These are phyloP conservation scores for Boletus vinaceobasis DNA, from an alignment of 768 basidiomycete genomes.

Conservation along the genomic window DNA sequence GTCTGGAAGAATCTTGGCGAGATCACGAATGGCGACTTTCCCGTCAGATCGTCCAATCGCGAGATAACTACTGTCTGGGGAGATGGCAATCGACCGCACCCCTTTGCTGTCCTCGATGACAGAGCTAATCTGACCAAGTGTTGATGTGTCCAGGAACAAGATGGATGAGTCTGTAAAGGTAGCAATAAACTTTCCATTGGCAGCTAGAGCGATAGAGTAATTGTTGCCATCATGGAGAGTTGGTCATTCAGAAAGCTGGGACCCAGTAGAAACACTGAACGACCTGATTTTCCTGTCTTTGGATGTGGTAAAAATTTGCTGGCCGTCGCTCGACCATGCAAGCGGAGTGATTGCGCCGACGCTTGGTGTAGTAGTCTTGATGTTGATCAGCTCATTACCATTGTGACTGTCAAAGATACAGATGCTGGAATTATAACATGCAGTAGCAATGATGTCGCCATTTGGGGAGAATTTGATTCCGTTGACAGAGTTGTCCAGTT, in stretches of 20 bases:
- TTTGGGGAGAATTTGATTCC: neutral
- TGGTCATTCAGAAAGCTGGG: neutral
- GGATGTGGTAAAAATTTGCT: neutral
- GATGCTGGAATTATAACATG: rapidly evolving
- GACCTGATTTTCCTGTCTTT: neutral
- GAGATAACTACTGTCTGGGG: no score
- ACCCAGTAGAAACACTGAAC: neutral
- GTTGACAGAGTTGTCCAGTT: neutral
- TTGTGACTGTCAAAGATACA: neutral
- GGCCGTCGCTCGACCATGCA: neutral
- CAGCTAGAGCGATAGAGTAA: neutral
- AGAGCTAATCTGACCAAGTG: neutral
- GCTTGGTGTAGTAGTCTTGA: neutral
- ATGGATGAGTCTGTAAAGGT: neutral
- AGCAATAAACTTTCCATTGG: neutral
- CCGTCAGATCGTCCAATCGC: no score
- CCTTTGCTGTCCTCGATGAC: neutral
- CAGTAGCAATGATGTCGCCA: neutral
- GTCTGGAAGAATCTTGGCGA: no score
- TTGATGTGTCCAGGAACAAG: neutral
- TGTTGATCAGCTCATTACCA: neutral
- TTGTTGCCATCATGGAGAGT: neutral
- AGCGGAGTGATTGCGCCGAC: neutral
- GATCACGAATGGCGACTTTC: no score
- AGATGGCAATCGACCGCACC: no score